Conservation (phyloP, 768 basidiomycete genomes). For the Baorangia bicolor region DNA sequence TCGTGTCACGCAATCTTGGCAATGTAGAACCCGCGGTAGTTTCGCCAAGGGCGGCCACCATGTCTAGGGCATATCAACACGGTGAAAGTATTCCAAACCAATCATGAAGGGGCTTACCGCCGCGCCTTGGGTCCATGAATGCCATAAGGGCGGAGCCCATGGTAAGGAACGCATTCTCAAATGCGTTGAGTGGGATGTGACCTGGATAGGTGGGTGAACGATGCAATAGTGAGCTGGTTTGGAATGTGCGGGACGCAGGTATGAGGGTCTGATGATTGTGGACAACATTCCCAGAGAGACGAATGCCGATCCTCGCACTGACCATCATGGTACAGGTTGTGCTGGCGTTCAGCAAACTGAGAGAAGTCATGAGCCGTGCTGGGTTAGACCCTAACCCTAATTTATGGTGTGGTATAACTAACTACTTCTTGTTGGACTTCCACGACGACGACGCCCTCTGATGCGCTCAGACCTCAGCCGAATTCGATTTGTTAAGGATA, state of each 20-base stretch:
- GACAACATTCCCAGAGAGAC: background rate
- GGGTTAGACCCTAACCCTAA: conserved; percentile 18
- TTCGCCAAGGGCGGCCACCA: conserved; percentile 93
- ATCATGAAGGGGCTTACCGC: conserved; percentile 52
- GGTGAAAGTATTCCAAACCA: background rate
- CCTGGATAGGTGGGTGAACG: conserved; percentile 64
- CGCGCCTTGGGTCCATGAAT: conserved; percentile 76
- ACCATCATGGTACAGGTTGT: background rate
- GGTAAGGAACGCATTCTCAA: conserved; percentile 84
- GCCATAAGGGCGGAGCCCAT: conserved; percentile 84
- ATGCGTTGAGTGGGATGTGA: conserved; percentile 76
- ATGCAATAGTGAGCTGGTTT: conserved; percentile 6
- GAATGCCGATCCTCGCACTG: background rate
- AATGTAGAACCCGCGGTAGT: conserved; percentile 83
- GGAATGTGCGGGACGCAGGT: conserved; percentile 10
- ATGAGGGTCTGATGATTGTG: background rate
- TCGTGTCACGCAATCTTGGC: conserved; percentile 68
- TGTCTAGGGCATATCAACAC: conserved; percentile 53
- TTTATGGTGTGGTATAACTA: conserved; percentile 5
- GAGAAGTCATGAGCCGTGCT: background rate
- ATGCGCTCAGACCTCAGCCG: background rate
- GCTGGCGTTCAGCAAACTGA: background rate
- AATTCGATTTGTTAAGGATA: background rate
- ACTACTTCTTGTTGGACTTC: background rate
- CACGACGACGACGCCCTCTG: background rate